Evolutionary conservation across 768 basidiomycete species (phyloP), one percentile per base, ranked within the genome.

Genomic region (Mycena chlorophos): DNA sequence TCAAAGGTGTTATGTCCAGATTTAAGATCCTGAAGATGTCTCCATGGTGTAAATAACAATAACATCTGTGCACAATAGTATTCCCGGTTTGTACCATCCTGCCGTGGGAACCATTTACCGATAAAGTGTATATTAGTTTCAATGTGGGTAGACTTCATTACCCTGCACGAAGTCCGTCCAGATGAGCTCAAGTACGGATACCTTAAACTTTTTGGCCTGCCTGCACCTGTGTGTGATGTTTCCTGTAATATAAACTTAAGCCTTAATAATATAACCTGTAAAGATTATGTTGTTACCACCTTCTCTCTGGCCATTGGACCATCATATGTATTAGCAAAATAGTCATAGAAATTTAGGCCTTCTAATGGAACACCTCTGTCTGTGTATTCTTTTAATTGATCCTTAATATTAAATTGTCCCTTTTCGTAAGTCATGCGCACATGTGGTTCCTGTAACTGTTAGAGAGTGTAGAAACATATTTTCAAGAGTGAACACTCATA

Each of bases 51-150:
- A 4, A 78, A 55, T 2, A 77, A 62, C 31, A 70, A 45, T 0
- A 78, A 57, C 63, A 75, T 75, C 1, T 49, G 63, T 4, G 77
- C 75, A 37, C 63, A 71, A 40, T 75, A 79, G 10, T 74, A 68
- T 1, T 58, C 28, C 3, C 28, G 31, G 0, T 64, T 63, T 2
- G 48, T 14, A 22, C 72, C 65, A 50, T 77, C 63, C 0, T 52
- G 5, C 0, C 58, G 25, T 1, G 76, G 73, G 49, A 78, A 75
- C n/a, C 58, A 74, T 0, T 46, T 60, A 0, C 77, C 77, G 19
- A 76, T 58, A 47, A 79, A 69, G 34, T 73, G 70, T 0, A 73
- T 71, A 0, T 78, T 39, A 0, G 51, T 75, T 6, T 69, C 65
- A 48, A 78, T 75, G 0, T 65, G 10, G 39, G 39, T 5, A 19